Conservation (phyloP, 2,329 filamentous ascomycete genomes). For the Aspergillus sp. region DNA sequence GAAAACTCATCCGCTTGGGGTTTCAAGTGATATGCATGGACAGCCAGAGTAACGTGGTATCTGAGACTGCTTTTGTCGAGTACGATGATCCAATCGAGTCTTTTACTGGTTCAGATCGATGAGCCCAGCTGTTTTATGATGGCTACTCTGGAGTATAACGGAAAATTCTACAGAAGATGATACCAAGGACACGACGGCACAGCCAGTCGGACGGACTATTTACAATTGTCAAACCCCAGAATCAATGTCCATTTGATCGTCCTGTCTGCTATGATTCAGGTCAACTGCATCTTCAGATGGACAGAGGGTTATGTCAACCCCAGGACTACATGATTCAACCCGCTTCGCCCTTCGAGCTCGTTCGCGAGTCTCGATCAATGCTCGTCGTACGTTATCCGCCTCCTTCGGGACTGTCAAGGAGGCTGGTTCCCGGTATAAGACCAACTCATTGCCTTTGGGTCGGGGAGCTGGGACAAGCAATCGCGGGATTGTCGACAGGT, state of each 20-base stretch:
- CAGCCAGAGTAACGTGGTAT: too few relatives aligned
- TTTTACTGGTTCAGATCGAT: too few relatives aligned
- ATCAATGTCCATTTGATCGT: neutral
- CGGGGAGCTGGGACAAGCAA: slow-evolving; percentile 57
- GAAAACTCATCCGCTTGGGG: too few relatives aligned
- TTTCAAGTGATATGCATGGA: too few relatives aligned
- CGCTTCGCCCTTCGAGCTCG: slow-evolving; percentile 4
- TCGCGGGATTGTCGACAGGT: slow-evolving; percentile 67
- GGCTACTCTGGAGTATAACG: too few relatives aligned
- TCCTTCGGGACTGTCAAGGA: slow-evolving; percentile 68
- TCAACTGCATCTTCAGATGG: neutral
- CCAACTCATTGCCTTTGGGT: slow-evolving; percentile 64
- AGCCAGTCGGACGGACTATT: too few relatives aligned
- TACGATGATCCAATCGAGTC: too few relatives aligned
- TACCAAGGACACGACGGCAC: too few relatives aligned
- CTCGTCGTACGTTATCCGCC: slow-evolving; percentile 1
- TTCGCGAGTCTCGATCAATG: slow-evolving; percentile 14
- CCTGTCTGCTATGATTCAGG: neutral
- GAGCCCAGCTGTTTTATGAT: too few relatives aligned
- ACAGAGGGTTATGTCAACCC: neutral
- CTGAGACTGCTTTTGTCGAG: too few relatives aligned
- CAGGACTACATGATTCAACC: neutral
- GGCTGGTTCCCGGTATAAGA: slow-evolving; percentile 78
- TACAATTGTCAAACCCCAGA: neutral
- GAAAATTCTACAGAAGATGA: too few relatives aligned